Evolutionary conservation across 2,329 filamentous ascomycete genomes (phyloP), one percentile per base, ranked within the genome.

Genomic region (Hypoxylon sp.): DNA sequence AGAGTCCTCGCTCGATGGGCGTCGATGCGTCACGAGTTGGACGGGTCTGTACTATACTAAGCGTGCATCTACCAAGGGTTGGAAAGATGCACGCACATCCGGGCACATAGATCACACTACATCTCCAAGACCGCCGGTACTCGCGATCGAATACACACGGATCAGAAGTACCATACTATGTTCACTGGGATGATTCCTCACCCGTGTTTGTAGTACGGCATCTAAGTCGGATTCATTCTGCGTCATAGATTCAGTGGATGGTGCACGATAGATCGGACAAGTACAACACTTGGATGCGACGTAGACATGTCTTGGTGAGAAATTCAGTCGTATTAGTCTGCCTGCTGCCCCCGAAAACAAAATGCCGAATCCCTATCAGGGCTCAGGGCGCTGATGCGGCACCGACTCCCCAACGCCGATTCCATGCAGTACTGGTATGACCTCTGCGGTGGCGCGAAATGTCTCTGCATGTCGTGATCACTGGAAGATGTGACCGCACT

Each of bases 401-500:
- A 48, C 48, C 45, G 42, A n/a, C 50, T 41, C 54, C 62, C 45
- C 43, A 63, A 71, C 68, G 67, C 68, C 68, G 48, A 45, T 53
- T 50, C 52, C 46, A 68, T 70, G 66, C 63, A 63, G 42, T 50
- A 59, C 57, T 20, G 18, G 48, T 46, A 27, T 38, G 54, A 55
- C 55, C 42, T 50, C 41, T 50, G 33, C 31, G 49, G 40, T 65
- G 48, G 37, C 49, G 62, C 58, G 24, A 58, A 54, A 62, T 58
- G 48, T 40, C 46, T 33, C 58, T 56, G 55, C 52, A 55, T 58
- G 57, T 63, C 55, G 40, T 46, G 60, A 48, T 69, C 76, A 87
- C 71, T 83, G 79, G 74, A 92, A 97, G 70, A 97, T 95, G 74
- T 94, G 87, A 77, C 92, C 92, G 78, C 95, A 99, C 59, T 88